phyloP scores from a whole-genome alignment of 805 yeast genomes.

The Cyberlindnera saturnus region DNA sequence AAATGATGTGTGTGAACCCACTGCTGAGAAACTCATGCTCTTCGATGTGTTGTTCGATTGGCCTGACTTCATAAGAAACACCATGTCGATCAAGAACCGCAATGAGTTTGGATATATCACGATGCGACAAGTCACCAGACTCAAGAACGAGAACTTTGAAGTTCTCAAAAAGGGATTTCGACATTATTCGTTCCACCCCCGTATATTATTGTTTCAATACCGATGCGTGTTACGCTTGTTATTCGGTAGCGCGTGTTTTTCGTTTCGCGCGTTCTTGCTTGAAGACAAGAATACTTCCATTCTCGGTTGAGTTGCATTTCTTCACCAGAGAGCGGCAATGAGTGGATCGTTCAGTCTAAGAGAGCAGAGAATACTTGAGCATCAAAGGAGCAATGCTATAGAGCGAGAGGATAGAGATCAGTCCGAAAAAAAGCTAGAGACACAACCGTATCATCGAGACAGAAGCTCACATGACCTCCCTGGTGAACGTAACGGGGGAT shows the following conservation, averaged over 20 bases:
- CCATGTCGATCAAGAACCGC: constrained; percentile 20
- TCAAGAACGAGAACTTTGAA: constrained; percentile 18
- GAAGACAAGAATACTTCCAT: no score
- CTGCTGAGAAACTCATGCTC: constrained; percentile 15
- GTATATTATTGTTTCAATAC: background rate
- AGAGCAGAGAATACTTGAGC: no score
- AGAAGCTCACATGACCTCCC: no score
- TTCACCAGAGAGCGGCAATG: no score
- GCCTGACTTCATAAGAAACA: constrained; percentile 20
- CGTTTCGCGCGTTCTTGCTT: background rate
- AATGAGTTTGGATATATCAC: constrained; percentile 13
- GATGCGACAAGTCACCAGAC: constrained; percentile 10
- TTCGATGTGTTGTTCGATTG: constrained; percentile 16
- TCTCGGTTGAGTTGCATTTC: no score
- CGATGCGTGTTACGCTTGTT: background rate
- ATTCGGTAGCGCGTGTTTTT: background rate
- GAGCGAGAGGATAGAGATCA: no score
- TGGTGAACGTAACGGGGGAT: no score
- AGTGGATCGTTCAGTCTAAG: no score
- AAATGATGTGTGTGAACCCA: constrained; percentile 42
- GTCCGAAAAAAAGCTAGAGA: no score
- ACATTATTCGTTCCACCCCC: constrained; percentile 3
- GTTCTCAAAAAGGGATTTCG: constrained; percentile 17
- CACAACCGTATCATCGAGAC: no score
- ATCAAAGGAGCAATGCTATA: no score